Percentiles rank a stretch among this genome's conserved stretches.
Conservation (phyloP, 1,284 basidiomycete genomes). For the Takashimella tepidaria region DNA sequence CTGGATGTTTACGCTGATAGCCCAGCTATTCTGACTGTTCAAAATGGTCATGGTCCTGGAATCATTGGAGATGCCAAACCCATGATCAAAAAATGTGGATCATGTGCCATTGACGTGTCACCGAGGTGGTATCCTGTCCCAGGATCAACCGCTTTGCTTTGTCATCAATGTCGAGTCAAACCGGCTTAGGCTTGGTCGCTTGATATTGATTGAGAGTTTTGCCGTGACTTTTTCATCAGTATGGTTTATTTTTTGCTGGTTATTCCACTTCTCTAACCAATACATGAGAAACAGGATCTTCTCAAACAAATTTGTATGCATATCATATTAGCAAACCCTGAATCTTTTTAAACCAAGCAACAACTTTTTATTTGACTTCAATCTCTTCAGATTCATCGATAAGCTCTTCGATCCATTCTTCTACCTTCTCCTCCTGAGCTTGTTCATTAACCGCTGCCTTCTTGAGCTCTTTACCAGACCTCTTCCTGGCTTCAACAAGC, state of each 20-base stretch:
- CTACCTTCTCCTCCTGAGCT: slow-evolving; percentile 73
- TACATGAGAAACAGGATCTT: too few relatives aligned
- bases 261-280: too few relatives aligned
- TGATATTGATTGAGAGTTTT: too few relatives aligned
- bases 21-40: background rate
- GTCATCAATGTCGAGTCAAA: slow-evolving; percentile 21
- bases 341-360: too few relatives aligned
- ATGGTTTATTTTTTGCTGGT: too few relatives aligned
- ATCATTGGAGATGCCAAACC: background rate
- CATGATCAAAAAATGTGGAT: slow-evolving; percentile 15
- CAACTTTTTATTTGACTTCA: slow-evolving; percentile 13
- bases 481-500: slow-evolving; percentile 34
- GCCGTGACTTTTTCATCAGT: too few relatives aligned
- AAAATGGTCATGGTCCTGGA: background rate
- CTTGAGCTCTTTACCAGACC: slow-evolving; percentile 30
- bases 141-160: slow-evolving; percentile 1
- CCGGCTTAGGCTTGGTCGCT: too few relatives aligned
- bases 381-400: slow-evolving; percentile 85
- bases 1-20: slow-evolving; percentile 57
- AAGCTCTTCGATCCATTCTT: slow-evolving; percentile 85
- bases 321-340: too few relatives aligned
- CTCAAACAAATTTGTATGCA: too few relatives aligned
- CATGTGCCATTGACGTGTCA: slow-evolving; percentile 36
- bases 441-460: slow-evolving; percentile 20
- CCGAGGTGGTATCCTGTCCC: slow-evolving; percentile 36